A percentile compares a stretch with the other conserved stretches of the same genome.
These are phyloP conservation scores for Acacia acuminata DNA, from an alignment of 306 rosid genomes.

Conservation along the genomic window DNA sequence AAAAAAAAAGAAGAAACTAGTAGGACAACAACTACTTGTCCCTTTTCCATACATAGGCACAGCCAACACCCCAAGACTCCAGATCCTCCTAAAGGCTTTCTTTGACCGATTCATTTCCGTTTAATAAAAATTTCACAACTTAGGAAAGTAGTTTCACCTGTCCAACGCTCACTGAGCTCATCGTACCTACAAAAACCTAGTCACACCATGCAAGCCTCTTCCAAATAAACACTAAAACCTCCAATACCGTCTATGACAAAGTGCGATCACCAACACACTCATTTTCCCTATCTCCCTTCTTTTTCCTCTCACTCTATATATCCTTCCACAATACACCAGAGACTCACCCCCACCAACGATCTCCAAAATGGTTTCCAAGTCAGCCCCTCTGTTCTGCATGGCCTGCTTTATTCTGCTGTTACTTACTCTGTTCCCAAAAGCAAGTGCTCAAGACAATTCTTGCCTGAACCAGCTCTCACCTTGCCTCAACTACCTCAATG, in stretches of 20 bases:
- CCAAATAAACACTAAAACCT: not conserved
- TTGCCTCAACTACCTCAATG: slow-evolving; percentile 58
- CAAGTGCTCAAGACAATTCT: slow-evolving; percentile 33
- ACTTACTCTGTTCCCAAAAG: slow-evolving; percentile 2
- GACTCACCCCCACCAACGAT: not conserved
- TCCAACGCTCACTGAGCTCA: not conserved
- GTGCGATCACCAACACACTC: slow-evolving; percentile 9
- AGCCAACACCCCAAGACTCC: not conserved
- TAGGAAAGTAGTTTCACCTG: slow-evolving; percentile 15
- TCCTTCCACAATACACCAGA: not conserved
- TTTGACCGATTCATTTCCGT: not conserved
- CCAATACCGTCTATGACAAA: not conserved
- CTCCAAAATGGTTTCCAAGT: not conserved
- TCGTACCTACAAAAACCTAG: not conserved
- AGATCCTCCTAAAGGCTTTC: not conserved
- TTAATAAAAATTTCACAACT: not conserved
- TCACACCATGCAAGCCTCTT: not conserved
- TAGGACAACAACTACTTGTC: not conserved
- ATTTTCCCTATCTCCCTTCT: not conserved
- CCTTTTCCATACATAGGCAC: not conserved
- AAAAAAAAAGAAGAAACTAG: too few relatives aligned
- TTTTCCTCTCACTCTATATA: not conserved
- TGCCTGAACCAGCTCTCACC: slow-evolving; percentile 53
- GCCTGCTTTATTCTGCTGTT: slow-evolving; percentile 3
- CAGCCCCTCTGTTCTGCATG: not conserved